These are phyloP conservation scores for Stemphylium vesicarium DNA, from an alignment of 2,329 filamentous ascomycete species.

Conservation along the genomic window DNA sequence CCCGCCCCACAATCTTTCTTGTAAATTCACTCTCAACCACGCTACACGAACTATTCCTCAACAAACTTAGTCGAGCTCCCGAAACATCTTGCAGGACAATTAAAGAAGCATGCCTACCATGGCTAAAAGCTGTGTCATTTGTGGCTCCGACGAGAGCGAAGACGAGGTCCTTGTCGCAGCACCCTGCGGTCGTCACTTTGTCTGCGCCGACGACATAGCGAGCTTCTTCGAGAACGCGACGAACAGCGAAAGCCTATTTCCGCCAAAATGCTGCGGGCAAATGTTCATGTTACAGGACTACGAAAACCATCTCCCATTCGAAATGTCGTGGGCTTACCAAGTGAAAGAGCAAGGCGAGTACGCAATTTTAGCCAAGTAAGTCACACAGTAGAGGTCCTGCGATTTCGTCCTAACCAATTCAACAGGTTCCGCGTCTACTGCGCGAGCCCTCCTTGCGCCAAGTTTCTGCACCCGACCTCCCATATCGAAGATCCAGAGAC, in stretches of 20 bases:
- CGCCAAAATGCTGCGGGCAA: constrained; percentile 36
- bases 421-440: constrained; percentile 40
- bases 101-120: neutral
- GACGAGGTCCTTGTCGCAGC: constrained; percentile 24
- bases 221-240: constrained; percentile 35
- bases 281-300: constrained; percentile 33
- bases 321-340: constrained; percentile 27
- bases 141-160: constrained; percentile 27
- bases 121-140: constrained; percentile 31
- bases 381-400: neutral
- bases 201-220: constrained; percentile 31
- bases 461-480: constrained; percentile 30
- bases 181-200: constrained; percentile 32
- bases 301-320: constrained; percentile 26
- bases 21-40: no score
- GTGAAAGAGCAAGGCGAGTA: constrained; percentile 40
- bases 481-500: constrained; percentile 22
- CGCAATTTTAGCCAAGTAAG: constrained; percentile 35
- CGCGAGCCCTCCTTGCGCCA: constrained; percentile 25
- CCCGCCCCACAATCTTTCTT: no score
- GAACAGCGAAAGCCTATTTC: constrained; percentile 35
- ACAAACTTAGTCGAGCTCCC: neutral
- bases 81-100: neutral
- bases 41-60: neutral
- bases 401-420: no score